These are phyloP conservation scores for Aspergillus cavernicola DNA, from an alignment of 495 filamentous ascomycete genomes.

Conservation along the genomic window DNA sequence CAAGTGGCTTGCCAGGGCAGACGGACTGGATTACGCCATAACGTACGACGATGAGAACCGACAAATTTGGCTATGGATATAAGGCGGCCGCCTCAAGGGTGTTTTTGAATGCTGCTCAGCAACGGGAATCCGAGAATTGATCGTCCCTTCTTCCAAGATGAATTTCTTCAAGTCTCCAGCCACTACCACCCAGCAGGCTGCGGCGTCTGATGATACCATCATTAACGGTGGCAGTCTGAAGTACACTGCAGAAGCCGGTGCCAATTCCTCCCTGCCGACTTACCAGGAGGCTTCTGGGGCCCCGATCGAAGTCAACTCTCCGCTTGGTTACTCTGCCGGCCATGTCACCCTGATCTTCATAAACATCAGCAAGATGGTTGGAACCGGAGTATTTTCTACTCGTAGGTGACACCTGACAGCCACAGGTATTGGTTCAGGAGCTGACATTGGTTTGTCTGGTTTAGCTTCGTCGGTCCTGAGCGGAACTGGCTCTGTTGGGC, in stretches of 20 bases:
- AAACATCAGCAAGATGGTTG: conserved; percentile 64
- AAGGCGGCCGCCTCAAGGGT: not conserved
- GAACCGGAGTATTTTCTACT: conserved; percentile 63
- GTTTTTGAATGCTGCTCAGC: not conserved
- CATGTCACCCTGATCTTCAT: conserved; percentile 55
- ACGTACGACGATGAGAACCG: conserved; percentile 7
- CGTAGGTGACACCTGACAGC: conserved; percentile 35
- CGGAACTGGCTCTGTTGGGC: conserved; percentile 56
- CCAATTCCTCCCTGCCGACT: conserved; percentile 52
- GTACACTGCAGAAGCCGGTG: conserved; percentile 50
- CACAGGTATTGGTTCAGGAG: not conserved
- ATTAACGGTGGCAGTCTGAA: conserved; percentile 36
- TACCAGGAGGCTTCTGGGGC: conserved; percentile 63
- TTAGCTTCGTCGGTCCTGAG: conserved; percentile 52
- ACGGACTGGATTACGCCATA: conserved; percentile 10
- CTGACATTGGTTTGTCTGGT: not conserved
- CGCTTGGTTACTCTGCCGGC: conserved; percentile 57
- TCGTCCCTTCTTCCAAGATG: conserved; percentile 1
- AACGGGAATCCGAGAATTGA: not conserved
- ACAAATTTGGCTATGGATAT: not conserved
- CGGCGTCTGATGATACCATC: conserved; percentile 16
- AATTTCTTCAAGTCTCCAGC: not conserved
- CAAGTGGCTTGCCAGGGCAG: not conserved
- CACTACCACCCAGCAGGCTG: conserved; percentile 4
- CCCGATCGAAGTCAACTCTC: conserved; percentile 56